Conservation (phyloP, 768 basidiomycete genomes). For the Pholiota molesta region DNA sequence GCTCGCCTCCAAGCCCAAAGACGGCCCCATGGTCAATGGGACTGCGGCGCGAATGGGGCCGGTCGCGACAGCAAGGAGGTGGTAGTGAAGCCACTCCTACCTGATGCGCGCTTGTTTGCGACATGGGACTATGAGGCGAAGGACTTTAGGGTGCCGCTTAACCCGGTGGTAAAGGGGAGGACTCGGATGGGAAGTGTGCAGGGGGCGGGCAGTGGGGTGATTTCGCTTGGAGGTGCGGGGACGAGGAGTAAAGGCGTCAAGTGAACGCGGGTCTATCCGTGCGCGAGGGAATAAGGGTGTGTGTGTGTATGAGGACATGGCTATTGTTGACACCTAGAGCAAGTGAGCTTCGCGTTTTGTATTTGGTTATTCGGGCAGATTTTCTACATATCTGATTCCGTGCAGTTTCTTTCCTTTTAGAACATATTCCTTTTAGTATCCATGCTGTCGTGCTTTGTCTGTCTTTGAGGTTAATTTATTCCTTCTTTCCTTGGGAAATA, state of each 20-base stretch:
- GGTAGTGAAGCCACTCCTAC: slow-evolving; percentile 38
- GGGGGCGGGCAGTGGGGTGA: slow-evolving; percentile 22
- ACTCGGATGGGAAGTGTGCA: slow-evolving; percentile 37
- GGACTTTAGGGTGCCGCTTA: slow-evolving; percentile 44
- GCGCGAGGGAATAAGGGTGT: too few species aligned
- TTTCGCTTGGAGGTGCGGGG: slow-evolving; percentile 18
- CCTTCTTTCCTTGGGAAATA: background rate
- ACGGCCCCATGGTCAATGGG: slow-evolving; percentile 22
- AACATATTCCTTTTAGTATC: background rate
- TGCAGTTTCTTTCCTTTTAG: background rate
- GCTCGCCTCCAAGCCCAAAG: slow-evolving; percentile 31
- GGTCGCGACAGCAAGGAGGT: slow-evolving; percentile 21
- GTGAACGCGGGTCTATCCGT: slow-evolving; percentile 7
- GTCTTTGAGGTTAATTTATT: slow-evolving; percentile 9
- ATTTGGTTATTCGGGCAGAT: background rate
- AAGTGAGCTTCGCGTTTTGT: background rate
- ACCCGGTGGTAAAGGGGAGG: slow-evolving; percentile 26
- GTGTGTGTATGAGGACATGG: background rate
- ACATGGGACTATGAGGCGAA: slow-evolving; percentile 62
- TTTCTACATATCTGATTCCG: background rate
- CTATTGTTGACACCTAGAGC: background rate
- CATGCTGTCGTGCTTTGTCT: slow-evolving; percentile 15
- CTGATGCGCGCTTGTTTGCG: slow-evolving; percentile 55
- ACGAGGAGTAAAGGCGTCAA: slow-evolving; percentile 24
- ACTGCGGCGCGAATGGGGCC: slow-evolving; percentile 1